phyloP scores from a whole-genome alignment of 768 basidiomycete species.

The Pluteus cervinus region DNA sequence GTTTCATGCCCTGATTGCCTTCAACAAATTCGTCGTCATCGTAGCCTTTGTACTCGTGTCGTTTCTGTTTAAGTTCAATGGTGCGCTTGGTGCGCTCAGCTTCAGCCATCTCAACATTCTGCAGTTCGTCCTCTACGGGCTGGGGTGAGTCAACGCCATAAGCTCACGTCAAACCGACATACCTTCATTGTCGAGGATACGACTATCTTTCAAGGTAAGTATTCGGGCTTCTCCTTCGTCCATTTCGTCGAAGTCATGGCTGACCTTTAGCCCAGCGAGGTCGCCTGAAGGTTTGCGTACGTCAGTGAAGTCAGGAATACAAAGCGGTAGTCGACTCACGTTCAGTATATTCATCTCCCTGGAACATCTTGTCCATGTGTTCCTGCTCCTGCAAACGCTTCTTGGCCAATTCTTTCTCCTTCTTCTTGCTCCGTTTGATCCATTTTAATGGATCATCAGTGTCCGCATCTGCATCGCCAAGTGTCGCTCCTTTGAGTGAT shows the following conservation, averaged over 20 bases:
- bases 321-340: conserved; percentile 42
- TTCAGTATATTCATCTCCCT: conserved; percentile 77
- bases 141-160: too few species aligned
- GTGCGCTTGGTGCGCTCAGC: conserved; percentile 75
- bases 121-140: conserved; percentile 86
- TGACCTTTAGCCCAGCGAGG: conserved; percentile 90
- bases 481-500: conserved; percentile 86
- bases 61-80: conserved; percentile 82
- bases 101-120: conserved; percentile 94
- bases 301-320: background rate
- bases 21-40: conserved; percentile 92
- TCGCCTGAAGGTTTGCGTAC: conserved; percentile 50
- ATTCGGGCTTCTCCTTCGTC: conserved; percentile 93
- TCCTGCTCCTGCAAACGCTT: conserved; percentile 81
- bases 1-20: conserved; percentile 73
- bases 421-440: conserved; percentile 89
- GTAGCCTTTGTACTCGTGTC: conserved; percentile 86
- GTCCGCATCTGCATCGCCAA: conserved; percentile 81
- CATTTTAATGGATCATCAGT: conserved; percentile 80
- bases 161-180: too few species aligned
- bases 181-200: conserved; percentile 96
- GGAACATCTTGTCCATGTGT: conserved; percentile 71
- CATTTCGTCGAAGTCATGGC: conserved; percentile 88
- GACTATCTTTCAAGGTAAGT: conserved; percentile 94
- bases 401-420: conserved; percentile 80